These are phyloP conservation scores for Amoebophrya sp. DNA, from an alignment of 169 alveolate species.

Conservation along the genomic window DNA sequence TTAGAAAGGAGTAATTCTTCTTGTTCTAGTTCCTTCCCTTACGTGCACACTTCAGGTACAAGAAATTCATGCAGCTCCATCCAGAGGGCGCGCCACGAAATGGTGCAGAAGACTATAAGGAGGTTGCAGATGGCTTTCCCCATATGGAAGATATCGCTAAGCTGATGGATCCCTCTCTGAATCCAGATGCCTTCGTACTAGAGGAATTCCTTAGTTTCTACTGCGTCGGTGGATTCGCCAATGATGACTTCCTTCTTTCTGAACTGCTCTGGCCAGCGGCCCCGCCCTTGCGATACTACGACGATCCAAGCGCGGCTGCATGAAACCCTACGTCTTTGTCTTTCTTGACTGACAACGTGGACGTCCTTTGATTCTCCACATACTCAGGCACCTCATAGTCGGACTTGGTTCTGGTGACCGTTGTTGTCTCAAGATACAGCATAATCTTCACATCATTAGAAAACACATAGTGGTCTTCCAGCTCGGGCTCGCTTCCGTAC, in stretches of 20 bases:
- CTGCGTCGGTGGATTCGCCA: constrained; percentile 19
- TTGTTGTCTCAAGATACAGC: too few relatives aligned
- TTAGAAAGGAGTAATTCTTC: too few relatives aligned
- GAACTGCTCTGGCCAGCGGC: constrained; percentile 11
- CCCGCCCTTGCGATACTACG: constrained; percentile 9
- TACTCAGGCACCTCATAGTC: too few relatives aligned
- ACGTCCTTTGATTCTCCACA: too few relatives aligned
- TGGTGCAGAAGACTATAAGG: background rate
- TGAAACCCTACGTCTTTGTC: too few relatives aligned
- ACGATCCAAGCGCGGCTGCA: background rate
- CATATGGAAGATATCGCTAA: background rate
- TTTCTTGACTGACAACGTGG: too few relatives aligned
- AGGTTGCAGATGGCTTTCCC: background rate
- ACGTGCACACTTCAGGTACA: too few relatives aligned
- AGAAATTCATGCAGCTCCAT: background rate
- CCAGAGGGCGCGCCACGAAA: background rate
- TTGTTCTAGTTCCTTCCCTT: too few relatives aligned
- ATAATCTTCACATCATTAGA: too few relatives aligned
- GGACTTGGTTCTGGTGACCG: too few relatives aligned
- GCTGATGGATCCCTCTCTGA: background rate
- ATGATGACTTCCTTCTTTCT: background rate
- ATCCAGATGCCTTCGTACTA: background rate
- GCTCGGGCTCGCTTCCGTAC: too few relatives aligned
- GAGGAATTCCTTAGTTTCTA: background rate
- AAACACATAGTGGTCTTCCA: too few relatives aligned